Percentiles rank a stretch among this genome's conserved stretches.
These are phyloP conservation scores for Gaultheria prostrata DNA, from an alignment of 148 eudicot genomes.

Conservation along the genomic window DNA sequence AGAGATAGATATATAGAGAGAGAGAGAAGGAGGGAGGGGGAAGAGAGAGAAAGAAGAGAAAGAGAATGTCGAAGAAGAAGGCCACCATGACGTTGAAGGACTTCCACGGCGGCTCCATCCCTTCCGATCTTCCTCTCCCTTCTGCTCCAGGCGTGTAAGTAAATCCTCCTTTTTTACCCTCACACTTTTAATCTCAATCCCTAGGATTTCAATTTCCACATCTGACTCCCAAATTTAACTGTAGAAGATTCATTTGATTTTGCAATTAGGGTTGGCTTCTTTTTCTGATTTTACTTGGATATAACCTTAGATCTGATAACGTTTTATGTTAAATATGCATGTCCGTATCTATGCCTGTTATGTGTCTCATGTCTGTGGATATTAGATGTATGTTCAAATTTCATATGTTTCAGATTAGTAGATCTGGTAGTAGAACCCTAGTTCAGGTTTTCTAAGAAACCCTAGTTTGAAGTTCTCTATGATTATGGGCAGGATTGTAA, in stretches of 20 bases:
- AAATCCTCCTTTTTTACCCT: slow-evolving; percentile 2
- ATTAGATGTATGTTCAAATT: slow-evolving; percentile 5
- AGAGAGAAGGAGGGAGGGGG: slow-evolving; percentile 7
- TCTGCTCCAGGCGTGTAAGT: slow-evolving; percentile 96
- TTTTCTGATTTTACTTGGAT: not conserved
- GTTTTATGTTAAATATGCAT: not conserved
- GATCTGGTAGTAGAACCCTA: slow-evolving; percentile 17
- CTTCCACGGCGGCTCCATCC: slow-evolving; percentile 97
- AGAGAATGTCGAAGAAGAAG: slow-evolving; percentile 81
- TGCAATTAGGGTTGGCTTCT: not conserved
- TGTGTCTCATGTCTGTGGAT: not conserved
- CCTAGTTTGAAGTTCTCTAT: not conserved
- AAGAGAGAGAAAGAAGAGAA: not conserved
- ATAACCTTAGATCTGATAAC: slow-evolving; percentile 23
- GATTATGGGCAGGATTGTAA: slow-evolving; percentile 45
- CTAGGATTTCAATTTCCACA: not conserved
- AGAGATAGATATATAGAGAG: not conserved
- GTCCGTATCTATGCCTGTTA: not conserved
- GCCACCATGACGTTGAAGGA: slow-evolving; percentile 88
- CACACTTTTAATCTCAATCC: not conserved
- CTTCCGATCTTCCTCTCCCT: slow-evolving; percentile 90
- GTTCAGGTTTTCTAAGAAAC: not conserved
- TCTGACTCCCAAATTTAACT: not conserved
- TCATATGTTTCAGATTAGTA: slow-evolving; percentile 16
- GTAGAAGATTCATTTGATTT: not conserved